Evolutionary conservation across 2,329 filamentous ascomycete species (phyloP).

Genomic region (Sclerotinia trifoliorum): DNA sequence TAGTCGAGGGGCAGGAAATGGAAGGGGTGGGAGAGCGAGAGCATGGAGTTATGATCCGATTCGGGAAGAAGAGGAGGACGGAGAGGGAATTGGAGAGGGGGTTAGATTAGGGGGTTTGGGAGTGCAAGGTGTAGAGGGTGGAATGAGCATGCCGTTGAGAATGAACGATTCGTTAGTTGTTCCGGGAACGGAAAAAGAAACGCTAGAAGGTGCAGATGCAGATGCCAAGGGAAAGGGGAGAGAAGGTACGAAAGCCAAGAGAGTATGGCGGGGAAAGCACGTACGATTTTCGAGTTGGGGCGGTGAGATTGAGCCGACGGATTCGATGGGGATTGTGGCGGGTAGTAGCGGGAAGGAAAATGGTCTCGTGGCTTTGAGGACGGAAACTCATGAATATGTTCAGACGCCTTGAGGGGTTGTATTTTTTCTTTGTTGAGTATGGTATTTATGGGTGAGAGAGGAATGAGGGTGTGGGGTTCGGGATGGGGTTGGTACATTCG

Average conservation of each 20-base stretch:
- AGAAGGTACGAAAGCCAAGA: constrained; percentile 4
- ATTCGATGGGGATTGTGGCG: constrained; percentile 1
- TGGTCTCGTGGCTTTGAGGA: constrained; percentile 8
- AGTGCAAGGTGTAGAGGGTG: not conserved
- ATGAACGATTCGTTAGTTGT: not conserved
- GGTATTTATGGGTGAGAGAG: not conserved
- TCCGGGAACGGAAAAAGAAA: not conserved
- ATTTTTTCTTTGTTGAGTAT: not conserved
- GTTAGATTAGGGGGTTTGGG: not conserved
- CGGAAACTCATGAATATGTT: constrained; percentile 13
- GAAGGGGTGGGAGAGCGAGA: constrained; percentile 4
- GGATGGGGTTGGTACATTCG: not conserved
- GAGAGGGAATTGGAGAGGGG: not conserved
- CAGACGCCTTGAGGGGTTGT: constrained; percentile 7
- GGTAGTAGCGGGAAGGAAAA: constrained; percentile 20
- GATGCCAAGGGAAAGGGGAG: constrained; percentile 10
- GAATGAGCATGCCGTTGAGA: not conserved
- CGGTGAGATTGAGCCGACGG: not conserved
- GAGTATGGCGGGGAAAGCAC: constrained; percentile 16
- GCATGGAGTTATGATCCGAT: constrained; percentile 22
- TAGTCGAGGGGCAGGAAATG: not conserved
- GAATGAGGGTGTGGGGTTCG: not conserved
- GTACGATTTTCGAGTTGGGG: constrained; percentile 17
- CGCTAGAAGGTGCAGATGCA: no score
- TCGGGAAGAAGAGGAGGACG: constrained; percentile 16